Evolutionary conservation across 2,329 filamentous ascomycete genomes (phyloP).

Genomic region (Penicillium sp.): DNA sequence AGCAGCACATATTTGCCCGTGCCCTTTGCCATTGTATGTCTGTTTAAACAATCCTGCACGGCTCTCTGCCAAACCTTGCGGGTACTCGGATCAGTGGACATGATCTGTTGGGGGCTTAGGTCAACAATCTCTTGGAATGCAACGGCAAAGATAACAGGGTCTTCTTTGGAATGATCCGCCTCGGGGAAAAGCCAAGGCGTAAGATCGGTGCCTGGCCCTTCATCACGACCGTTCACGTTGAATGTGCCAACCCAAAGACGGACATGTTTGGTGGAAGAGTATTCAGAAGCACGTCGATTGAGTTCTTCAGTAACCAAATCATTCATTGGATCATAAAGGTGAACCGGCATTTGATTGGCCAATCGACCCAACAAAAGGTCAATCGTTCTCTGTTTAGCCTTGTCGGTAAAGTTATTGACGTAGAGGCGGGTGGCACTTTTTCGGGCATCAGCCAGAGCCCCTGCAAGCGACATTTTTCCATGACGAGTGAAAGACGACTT

Average conservation of each 20-base stretch:
- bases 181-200: slow-evolving; percentile 77
- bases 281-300: slow-evolving; percentile 64
- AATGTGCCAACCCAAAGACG: slow-evolving; percentile 86
- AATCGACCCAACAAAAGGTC: slow-evolving; percentile 86
- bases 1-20: slow-evolving; percentile 84
- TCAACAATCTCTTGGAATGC: slow-evolving; percentile 99
- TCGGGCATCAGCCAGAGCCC: slow-evolving; percentile 88
- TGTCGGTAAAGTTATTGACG: slow-evolving; percentile 97
- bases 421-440: slow-evolving; percentile 94
- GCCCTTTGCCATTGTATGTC: slow-evolving; percentile 62
- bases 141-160: slow-evolving; percentile 83
- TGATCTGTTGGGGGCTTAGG: slow-evolving; percentile 94
- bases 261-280: slow-evolving; percentile 71
- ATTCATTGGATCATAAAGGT: slow-evolving; percentile 91
- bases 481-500: slow-evolving; percentile 93
- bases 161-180: slow-evolving; percentile 54
- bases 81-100: slow-evolving; percentile 90
- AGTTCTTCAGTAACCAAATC: slow-evolving; percentile 83
- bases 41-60: slow-evolving; percentile 75
- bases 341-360: slow-evolving; percentile 78
- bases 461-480: slow-evolving; percentile 93
- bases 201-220: slow-evolving; percentile 76
- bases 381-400: slow-evolving; percentile 88
- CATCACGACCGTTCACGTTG: slow-evolving; percentile 86
- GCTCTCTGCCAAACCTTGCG: slow-evolving; percentile 84